Percentiles rank a stretch among this genome's conserved stretches.
Evolutionary conservation across 1,284 basidiomycete genomes (phyloP).

Genomic region (Trametes polyzona): DNA sequence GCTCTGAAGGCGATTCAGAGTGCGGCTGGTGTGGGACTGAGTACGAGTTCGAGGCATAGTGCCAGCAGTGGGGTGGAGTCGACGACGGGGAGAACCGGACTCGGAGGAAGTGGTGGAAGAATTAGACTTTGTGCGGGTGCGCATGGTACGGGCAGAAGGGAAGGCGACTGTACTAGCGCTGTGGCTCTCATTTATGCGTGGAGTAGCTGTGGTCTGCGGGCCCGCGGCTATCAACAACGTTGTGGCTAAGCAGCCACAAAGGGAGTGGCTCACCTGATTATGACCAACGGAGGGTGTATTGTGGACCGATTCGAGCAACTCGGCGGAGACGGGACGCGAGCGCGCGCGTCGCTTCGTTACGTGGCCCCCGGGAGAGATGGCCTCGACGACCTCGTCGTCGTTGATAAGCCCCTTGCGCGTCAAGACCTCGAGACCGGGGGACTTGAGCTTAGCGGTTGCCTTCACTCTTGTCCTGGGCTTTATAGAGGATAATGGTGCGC

Average conservation of each 20-base stretch:
- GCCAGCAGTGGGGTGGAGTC: constrained; percentile 27
- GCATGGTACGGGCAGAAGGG: constrained; percentile 30
- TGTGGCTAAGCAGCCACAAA: constrained; percentile 21
- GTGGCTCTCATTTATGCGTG: constrained; percentile 25
- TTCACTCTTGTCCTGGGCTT: constrained; percentile 43
- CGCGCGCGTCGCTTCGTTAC: constrained; percentile 71
- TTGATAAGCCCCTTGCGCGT: constrained; percentile 25
- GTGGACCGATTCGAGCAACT: constrained; percentile 57
- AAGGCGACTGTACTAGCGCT: constrained; percentile 32
- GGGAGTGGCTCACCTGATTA: constrained; percentile 33
- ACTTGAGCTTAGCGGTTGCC: constrained; percentile 21
- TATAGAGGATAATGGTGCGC: constrained; percentile 33
- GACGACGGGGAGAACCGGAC: constrained; percentile 34
- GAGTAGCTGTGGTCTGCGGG: constrained; percentile 22
- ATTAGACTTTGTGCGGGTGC: constrained; percentile 29
- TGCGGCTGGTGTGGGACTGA: constrained; percentile 31
- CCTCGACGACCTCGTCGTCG: constrained; percentile 60
- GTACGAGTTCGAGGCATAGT: constrained; percentile 34
- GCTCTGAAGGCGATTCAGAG: constrained; percentile 44
- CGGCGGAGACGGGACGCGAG: constrained; percentile 67
- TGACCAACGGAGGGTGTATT: constrained; percentile 37
- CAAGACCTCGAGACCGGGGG: constrained; percentile 25
- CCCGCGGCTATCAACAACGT: constrained; percentile 14
- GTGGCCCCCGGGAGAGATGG: constrained; percentile 74
- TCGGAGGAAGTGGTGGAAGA: constrained; percentile 34